Percentiles rank a stretch among this genome's conserved stretches.
Conservation (phyloP, 768 basidiomycete genomes). For the Suillus discolor region DNA sequence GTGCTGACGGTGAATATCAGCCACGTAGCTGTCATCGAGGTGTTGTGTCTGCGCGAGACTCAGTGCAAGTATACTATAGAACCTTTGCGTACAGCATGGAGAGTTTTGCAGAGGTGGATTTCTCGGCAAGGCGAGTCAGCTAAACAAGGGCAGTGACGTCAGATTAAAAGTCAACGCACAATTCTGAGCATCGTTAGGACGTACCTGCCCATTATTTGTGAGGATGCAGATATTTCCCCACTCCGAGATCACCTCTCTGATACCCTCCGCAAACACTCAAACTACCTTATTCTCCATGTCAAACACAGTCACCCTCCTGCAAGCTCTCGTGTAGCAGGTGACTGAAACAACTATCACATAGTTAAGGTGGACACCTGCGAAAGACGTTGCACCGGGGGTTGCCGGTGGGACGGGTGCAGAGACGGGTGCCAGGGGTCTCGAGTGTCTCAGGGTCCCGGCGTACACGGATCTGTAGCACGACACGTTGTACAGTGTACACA, state of each 20-base stretch:
- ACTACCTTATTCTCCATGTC: conserved; percentile 92
- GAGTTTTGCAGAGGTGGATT: conserved; percentile 81
- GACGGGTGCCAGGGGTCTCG: no score
- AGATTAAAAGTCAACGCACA: not conserved
- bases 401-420: no score
- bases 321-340: conserved; percentile 53
- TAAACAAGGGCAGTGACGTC: conserved; percentile 26
- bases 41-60: conserved; percentile 80
- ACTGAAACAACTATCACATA: conserved; percentile 86
- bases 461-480: no score
- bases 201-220: conserved; percentile 75
- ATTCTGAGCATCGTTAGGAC: conserved; percentile 21
- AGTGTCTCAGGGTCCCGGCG: no score
- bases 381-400: no score
- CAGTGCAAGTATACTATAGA: conserved; percentile 79
- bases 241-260: conserved; percentile 78
- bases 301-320: conserved; percentile 73
- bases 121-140: conserved; percentile 73
- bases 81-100: conserved; percentile 83
- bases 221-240: conserved; percentile 83
- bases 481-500: no score
- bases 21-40: conserved; percentile 71
- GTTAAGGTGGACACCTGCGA: no score
- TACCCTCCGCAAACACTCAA: conserved; percentile 80
- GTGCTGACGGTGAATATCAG: conserved; percentile 88